Conservation (phyloP, 345 rosid genomes). For the Barbarea vulgaris region DNA sequence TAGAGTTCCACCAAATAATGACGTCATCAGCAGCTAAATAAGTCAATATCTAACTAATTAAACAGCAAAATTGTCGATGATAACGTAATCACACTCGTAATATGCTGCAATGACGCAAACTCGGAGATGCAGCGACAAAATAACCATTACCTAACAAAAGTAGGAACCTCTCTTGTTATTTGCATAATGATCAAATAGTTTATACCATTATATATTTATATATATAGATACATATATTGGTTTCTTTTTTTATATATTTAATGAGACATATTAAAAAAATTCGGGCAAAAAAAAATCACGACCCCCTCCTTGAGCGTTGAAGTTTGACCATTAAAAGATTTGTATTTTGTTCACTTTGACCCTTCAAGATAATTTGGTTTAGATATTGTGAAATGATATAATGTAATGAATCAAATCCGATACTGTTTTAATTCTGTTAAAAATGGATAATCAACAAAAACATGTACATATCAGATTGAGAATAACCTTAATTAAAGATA, state of each 20-base stretch:
- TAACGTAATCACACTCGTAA: constrained; percentile 30
- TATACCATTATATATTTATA: constrained; percentile 1
- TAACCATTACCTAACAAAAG: constrained; percentile 37
- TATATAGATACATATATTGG: neutral
- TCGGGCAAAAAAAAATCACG: neutral
- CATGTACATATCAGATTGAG: too few species aligned
- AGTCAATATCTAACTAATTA: constrained; percentile 7
- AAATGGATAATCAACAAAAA: too few species aligned
- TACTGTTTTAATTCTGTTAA: neutral
- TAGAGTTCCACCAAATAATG: constrained; percentile 9
- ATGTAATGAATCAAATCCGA: neutral
- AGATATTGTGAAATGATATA: neutral
- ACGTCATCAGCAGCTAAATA: constrained; percentile 9
- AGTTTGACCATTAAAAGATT: neutral
- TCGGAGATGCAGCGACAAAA: constrained; percentile 23
- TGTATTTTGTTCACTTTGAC: neutral
- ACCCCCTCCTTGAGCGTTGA: neutral
- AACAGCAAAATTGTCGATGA: neutral
- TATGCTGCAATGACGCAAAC: constrained; percentile 30
- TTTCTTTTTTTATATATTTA: neutral
- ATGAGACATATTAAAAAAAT: neutral
- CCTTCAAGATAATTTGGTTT: too few species aligned
- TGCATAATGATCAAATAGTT: constrained; percentile 25
- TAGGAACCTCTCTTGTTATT: constrained; percentile 26
- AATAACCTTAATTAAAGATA: too few species aligned